Conservation (phyloP, 108 stramenopile species). For the Phaeodactylum tricornutum region DNA sequence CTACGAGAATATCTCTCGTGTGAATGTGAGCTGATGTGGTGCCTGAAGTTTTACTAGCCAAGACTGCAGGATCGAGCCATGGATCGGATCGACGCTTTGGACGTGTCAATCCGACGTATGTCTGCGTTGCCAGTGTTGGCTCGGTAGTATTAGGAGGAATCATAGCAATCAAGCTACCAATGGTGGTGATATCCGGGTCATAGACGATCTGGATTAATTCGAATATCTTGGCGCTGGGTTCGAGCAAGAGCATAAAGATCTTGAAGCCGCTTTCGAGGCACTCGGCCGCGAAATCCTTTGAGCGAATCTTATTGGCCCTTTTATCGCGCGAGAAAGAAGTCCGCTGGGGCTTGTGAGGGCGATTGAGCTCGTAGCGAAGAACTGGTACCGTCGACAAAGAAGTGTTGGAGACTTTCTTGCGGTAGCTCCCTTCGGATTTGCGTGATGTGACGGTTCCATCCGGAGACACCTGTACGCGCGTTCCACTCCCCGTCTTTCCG, state of each 20-base stretch:
- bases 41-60: constrained; percentile 12
- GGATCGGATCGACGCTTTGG: constrained; percentile 26
- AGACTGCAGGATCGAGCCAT: constrained; percentile 15
- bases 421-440: no score
- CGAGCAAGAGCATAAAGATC: constrained; percentile 43
- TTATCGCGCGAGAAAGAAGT: no score
- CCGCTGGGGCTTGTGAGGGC: no score
- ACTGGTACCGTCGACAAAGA: no score
- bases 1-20: constrained; percentile 46
- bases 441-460: no score
- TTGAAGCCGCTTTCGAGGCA: no score
- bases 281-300: no score
- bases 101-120: constrained; percentile 38
- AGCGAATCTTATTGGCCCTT: no score
- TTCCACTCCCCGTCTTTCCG: no score
- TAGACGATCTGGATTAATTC: constrained; percentile 46
- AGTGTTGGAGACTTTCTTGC: no score
- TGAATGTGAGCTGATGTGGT: constrained; percentile 22
- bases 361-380: no score
- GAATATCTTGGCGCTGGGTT: constrained; percentile 37
- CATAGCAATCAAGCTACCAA: constrained; percentile 33
- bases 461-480: no score
- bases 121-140: constrained; percentile 27
- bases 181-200: constrained; percentile 26
- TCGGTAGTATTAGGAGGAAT: constrained; percentile 52